Conservation (phyloP, 176 grass and related monocot genomes). For the Stipa capillata region DNA sequence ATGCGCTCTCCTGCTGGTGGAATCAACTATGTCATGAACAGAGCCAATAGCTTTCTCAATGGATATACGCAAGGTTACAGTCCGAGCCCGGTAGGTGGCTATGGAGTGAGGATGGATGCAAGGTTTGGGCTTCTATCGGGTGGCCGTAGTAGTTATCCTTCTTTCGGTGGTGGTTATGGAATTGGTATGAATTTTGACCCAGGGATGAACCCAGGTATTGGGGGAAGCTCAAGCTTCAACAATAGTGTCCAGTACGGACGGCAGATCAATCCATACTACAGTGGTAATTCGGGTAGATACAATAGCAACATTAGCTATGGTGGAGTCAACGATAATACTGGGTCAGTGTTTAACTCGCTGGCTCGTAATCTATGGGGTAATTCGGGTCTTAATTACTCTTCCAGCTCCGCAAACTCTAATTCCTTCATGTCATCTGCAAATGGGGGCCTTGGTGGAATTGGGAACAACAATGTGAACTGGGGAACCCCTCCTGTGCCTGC, state of each 20-base stretch:
- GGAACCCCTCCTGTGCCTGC: slow-evolving; percentile 57
- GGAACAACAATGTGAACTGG: slow-evolving; percentile 76
- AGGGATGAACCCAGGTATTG: slow-evolving; percentile 41
- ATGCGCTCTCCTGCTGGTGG: slow-evolving; percentile 56
- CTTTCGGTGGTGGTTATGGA: slow-evolving; percentile 67
- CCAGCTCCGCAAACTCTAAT: slow-evolving; percentile 50
- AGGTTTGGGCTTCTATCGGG: slow-evolving; percentile 52
- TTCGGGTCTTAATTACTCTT: slow-evolving; percentile 56
- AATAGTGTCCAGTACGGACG: slow-evolving; percentile 49
- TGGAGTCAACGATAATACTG: slow-evolving; percentile 49
- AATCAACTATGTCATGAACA: slow-evolving; percentile 54
- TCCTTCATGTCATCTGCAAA: slow-evolving; percentile 62
- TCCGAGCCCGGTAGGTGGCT: slow-evolving; percentile 60
- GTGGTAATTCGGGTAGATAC: slow-evolving; percentile 67
- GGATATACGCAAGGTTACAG: slow-evolving; percentile 66
- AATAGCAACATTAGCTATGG: slow-evolving; percentile 52
- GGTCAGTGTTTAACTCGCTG: slow-evolving; percentile 61
- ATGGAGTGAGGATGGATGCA: slow-evolving; percentile 71
- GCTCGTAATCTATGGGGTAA: slow-evolving; percentile 66
- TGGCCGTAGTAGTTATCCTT: slow-evolving; percentile 57
- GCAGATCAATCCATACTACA: slow-evolving; percentile 65
- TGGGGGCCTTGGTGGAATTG: slow-evolving; percentile 59
- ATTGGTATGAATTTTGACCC: slow-evolving; percentile 71
- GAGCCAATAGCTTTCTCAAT: slow-evolving; percentile 72
- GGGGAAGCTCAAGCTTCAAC: slow-evolving; percentile 61